Evolutionary conservation across 768 basidiomycete genomes (phyloP), one percentile per base, ranked within the genome.

Genomic region (Pulveroboletus sp.): DNA sequence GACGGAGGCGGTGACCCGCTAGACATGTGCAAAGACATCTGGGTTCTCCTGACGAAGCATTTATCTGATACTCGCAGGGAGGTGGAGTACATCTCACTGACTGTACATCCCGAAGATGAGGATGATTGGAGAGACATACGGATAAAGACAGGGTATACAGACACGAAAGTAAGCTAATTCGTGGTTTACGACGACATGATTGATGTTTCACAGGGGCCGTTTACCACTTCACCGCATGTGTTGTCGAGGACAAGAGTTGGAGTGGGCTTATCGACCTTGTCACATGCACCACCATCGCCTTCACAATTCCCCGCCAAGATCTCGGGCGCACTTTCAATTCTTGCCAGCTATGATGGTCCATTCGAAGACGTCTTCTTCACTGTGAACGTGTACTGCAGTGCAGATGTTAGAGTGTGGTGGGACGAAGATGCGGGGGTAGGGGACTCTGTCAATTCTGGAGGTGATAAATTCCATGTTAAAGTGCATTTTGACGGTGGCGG

Each of bases 1-100:
- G 32, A 31, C 31, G 53, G 37, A 10, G 10, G 35, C n/a, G 40
- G 26, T 15, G 45, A 32, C 37, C 42, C 38, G 0, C 31, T 45
- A 13, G 53, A 60, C 18, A 53, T 32, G 26, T 61, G 58, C 15
- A 58, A 73, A 27, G 83, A 89, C 39, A 73, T 96, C 6, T 95
- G 87, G 89, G 59, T 94, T 8, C 76, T 93, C 2, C 75, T 97
- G 2, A 86, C 84, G 0, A 80, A 91, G 27, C 94, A 98, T 64
- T 64, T 86, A 8, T 64, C 66, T 1, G 73, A 84, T 54, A 85
- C 80, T n/a, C 75, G 70, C 40, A 73, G 78, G 36, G 75, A 71
- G 6, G 69, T 76, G 1, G 85, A 89, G 53, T 93, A 82, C 62
- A 82, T 90, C 42, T 79, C 88, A 7, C 61, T 93, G 21, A 62